Conservation (phyloP, 305 asterid genomes). For the Fraxinus floribunda region DNA sequence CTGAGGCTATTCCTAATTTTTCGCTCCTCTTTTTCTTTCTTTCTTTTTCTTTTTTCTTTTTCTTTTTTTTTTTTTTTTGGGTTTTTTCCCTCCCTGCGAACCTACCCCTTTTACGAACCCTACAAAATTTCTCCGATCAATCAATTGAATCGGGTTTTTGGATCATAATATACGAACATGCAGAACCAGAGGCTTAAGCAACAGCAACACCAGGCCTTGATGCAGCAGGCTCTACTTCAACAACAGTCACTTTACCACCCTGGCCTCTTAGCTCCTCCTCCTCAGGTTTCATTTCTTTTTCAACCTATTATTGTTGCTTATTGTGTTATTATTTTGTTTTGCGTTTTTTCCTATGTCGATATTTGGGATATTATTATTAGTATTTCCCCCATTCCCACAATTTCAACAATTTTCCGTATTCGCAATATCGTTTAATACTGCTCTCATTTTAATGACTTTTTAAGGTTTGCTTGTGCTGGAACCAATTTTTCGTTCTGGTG, state of each 20-base stretch:
- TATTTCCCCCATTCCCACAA: background rate
- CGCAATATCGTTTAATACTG: background rate
- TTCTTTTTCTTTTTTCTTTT: no score
- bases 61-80: background rate
- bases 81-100: conserved; percentile 29
- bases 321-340: background rate
- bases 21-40: background rate
- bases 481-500: background rate
- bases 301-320: background rate
- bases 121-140: background rate
- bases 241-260: conserved; percentile 90
- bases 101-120: conserved; percentile 23
- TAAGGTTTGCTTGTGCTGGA: background rate
- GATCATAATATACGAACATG: conserved; percentile 37
- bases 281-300: conserved; percentile 52
- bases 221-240: conserved; percentile 92
- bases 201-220: conserved; percentile 86
- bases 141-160: background rate
- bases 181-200: conserved; percentile 82
- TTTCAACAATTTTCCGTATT: background rate
- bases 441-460: background rate
- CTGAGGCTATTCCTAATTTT: background rate
- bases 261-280: conserved; percentile 85
- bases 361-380: background rate
- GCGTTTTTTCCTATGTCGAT: background rate